Conservation (phyloP, 208 protist genomes). For the Entamoeba histolytica region DNA sequence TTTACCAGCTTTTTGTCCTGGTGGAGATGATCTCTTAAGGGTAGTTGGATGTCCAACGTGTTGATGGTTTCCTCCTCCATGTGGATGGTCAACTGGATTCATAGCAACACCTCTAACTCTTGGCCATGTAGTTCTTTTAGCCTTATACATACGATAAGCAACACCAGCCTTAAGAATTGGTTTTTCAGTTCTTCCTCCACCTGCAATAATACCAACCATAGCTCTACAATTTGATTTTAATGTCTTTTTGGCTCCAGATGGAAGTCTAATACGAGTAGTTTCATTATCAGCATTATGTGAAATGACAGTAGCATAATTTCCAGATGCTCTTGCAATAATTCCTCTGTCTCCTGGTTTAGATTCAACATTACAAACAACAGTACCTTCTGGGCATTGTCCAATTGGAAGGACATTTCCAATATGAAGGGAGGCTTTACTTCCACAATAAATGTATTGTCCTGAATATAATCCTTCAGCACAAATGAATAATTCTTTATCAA, state of each 20-base stretch:
- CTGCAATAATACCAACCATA: constrained; percentile 87
- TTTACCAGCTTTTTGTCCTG: constrained; percentile 90
- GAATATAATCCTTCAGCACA: constrained; percentile 91
- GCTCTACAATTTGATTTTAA: constrained; percentile 65
- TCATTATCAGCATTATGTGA: constrained; percentile 75
- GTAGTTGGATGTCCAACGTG: constrained; percentile 79
- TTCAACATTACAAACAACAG: constrained; percentile 94
- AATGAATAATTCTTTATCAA: constrained; percentile 75
- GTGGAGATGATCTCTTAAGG: constrained; percentile 41
- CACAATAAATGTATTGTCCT: constrained; percentile 90
- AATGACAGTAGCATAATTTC: constrained; percentile 82
- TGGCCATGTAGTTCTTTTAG: constrained; percentile 92
- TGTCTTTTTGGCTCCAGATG: constrained; percentile 87
- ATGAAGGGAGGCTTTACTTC: constrained; percentile 66
- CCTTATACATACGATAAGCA: constrained; percentile 86
- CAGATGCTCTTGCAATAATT: constrained; percentile 66
- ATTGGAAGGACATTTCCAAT: constrained; percentile 93
- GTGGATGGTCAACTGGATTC: constrained; percentile 82
- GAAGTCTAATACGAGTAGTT: constrained; percentile 81
- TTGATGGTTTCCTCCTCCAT: constrained; percentile 99
- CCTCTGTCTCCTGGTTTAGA: constrained; percentile 75
- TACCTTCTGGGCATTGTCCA: constrained; percentile 82
- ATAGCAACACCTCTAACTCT: constrained; percentile 89
- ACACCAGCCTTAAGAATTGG: constrained; percentile 92
- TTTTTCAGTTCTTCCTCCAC: constrained; percentile 95